Evolutionary conservation across 768 basidiomycete species (phyloP).

Genomic region (Hygrophorus russula): DNA sequence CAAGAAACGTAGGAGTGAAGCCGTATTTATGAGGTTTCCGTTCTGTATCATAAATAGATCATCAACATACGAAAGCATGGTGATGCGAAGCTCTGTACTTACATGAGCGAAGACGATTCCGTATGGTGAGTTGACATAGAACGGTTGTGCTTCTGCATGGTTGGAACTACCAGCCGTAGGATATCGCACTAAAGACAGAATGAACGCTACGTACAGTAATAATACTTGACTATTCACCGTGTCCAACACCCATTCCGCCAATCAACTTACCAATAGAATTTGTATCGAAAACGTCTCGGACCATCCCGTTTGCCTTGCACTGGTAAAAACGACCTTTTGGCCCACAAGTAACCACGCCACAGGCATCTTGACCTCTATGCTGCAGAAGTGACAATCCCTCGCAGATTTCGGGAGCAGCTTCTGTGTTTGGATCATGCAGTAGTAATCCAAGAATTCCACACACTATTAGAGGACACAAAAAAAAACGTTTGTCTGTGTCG

Average conservation of each 20-base stretch:
- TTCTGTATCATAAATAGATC: conserved; percentile 47
- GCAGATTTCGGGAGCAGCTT: conserved; percentile 80
- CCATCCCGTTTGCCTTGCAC: conserved; percentile 99
- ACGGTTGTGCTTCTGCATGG: conserved; percentile 95
- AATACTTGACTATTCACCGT: conserved; percentile 46
- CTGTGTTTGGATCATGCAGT: conserved; percentile 60
- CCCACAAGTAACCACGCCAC: conserved; percentile 94
- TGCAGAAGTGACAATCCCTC: conserved; percentile 95
- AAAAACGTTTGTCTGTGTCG: background rate
- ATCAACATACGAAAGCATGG: conserved; percentile 6
- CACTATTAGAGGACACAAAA: conserved; percentile 44
- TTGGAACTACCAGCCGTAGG: conserved; percentile 97
- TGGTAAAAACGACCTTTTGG: conserved; percentile 93
- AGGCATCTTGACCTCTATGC: conserved; percentile 97
- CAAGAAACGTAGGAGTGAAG: conserved; percentile 79
- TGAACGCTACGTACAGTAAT: background rate
- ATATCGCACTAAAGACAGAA: conserved; percentile 63
- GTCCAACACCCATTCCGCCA: conserved; percentile 96
- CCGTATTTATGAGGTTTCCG: conserved; percentile 94
- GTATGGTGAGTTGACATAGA: conserved; percentile 99
- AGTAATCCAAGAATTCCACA: conserved; percentile 90
- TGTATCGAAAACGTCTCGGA: conserved; percentile 89
- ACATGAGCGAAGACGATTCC: conserved; percentile 98
- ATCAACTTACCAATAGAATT: conserved; percentile 64
- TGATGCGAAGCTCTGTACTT: conserved; percentile 17